Conservation (phyloP, 1,139 yeast genomes). For the Yamadazyma diddensiae region DNA sequence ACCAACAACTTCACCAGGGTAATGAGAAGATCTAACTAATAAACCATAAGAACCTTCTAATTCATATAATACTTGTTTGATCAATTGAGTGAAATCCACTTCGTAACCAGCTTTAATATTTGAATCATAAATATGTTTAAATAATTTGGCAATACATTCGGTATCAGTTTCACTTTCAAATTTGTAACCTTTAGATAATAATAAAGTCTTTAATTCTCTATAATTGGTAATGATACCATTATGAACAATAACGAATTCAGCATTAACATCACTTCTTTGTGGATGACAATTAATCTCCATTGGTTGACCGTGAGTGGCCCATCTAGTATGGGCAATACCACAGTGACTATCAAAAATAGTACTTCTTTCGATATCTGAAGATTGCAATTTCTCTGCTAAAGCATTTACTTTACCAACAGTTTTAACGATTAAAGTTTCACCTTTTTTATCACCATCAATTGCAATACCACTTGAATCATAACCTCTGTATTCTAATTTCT, state of each 20-base stretch:
- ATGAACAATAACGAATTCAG: slow-evolving; percentile 91
- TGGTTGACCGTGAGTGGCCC: slow-evolving; percentile 99
- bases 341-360: slow-evolving; percentile 79
- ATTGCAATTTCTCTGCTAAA: slow-evolving; percentile 66
- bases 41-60: slow-evolving; percentile 98
- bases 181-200: slow-evolving; percentile 71
- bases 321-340: slow-evolving; percentile 98
- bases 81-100: slow-evolving; percentile 85
- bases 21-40: slow-evolving; percentile 85
- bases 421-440: slow-evolving; percentile 56
- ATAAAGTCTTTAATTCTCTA: slow-evolving; percentile 81
- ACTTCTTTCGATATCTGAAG: slow-evolving; percentile 52
- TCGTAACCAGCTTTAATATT: slow-evolving; percentile 49
- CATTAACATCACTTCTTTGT: slow-evolving; percentile 78
- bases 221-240: slow-evolving; percentile 98
- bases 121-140: slow-evolving; percentile 85
- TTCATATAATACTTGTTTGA: slow-evolving; percentile 89
- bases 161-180: slow-evolving; percentile 97
- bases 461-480: slow-evolving; percentile 98
- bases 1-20: slow-evolving; percentile 94
- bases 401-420: slow-evolving; percentile 90
- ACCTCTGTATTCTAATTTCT: slow-evolving; percentile 94
- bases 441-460: slow-evolving; percentile 78
- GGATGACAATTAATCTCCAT: slow-evolving; percentile 89
- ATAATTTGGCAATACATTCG: slow-evolving; percentile 94